Evolutionary conservation across 2,329 filamentous ascomycete genomes (phyloP), one percentile per base, ranked within the genome.

Genomic region (Aspergillus sp.): DNA sequence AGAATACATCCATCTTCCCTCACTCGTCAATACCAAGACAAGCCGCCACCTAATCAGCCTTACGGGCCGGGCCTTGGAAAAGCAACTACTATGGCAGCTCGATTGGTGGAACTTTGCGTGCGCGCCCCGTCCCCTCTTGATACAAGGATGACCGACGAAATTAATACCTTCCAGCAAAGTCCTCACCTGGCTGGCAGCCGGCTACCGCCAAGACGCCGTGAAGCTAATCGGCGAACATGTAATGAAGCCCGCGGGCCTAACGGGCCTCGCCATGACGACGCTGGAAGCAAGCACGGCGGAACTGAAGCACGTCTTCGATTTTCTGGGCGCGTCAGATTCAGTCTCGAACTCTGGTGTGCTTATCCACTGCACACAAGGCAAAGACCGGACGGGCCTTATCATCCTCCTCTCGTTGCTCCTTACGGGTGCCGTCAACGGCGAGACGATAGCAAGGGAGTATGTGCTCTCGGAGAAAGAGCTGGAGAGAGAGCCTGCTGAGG

Each of bases 351-450:
- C 54, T 28, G 54, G 30, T 8, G 76, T 88, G 1, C 73, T 96
- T 7, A 79, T 95, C 2, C 92, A 96, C 76, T 97, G 93, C 76
- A 95, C 92, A 0, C 92, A 96, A 71, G 93, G 93, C 61, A 97
- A 96, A 74, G 93, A 96, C 72, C 85, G 93, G 2, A 93, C 87
- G 1, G 93, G 93, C 0, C 79, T 96, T 13, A 81, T 91, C 11
- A 81, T 92, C 5, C 80, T 90, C 46, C 79, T 96, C 4, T 76
- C 90, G 0, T 78, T 96, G 22, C 81, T 94, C 69, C 78, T 91
- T 11, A 80, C 91, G 2, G 66, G 66, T 3, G 78, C 70, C 17
- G 73, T 91, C 1, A 85, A 87, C 0, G 61, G 81, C 1, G 73
- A 82, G 0, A 89, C 87, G 2, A 87, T 96, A 47, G 81, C 86